A percentile compares a stretch with the other conserved stretches of the same genome.
Conservation (phyloP, 257 asterid species). For the Petrea volubilis region DNA sequence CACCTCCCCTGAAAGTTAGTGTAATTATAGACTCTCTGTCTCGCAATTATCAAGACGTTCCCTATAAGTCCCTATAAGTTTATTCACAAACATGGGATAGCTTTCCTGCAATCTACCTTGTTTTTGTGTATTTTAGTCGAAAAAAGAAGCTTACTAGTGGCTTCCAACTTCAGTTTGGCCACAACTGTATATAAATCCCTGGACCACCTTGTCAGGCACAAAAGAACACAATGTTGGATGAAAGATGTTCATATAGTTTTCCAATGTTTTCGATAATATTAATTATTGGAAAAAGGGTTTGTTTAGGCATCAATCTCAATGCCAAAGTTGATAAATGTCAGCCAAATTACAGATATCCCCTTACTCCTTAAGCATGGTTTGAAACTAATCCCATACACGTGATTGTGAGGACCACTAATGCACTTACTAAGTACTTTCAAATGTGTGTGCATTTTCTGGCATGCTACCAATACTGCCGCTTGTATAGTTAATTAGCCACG, state of each 20-base stretch:
- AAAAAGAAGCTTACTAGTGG: neutral
- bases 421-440: neutral
- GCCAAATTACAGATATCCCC: neutral
- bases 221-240: neutral
- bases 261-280: neutral
- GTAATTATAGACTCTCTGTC: too few species aligned
- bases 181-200: too few species aligned
- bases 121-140: neutral
- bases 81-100: too few species aligned
- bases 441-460: too few species aligned
- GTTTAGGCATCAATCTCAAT: slow-evolving; percentile 12
- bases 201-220: neutral
- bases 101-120: neutral
- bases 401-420: slow-evolving; percentile 23
- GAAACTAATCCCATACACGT: slow-evolving; percentile 9
- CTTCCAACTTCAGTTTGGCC: neutral
- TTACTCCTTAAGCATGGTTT: neutral
- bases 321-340: neutral
- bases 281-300: neutral
- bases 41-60: too few species aligned
- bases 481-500: neutral
- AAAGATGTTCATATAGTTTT: neutral
- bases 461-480: too few species aligned
- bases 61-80: too few species aligned
- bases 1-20: too few species aligned